Percentiles rank a stretch among this genome's conserved stretches.
phyloP scores from a whole-genome alignment of 176 grass and related monocot genomes.

The Canna indica region DNA sequence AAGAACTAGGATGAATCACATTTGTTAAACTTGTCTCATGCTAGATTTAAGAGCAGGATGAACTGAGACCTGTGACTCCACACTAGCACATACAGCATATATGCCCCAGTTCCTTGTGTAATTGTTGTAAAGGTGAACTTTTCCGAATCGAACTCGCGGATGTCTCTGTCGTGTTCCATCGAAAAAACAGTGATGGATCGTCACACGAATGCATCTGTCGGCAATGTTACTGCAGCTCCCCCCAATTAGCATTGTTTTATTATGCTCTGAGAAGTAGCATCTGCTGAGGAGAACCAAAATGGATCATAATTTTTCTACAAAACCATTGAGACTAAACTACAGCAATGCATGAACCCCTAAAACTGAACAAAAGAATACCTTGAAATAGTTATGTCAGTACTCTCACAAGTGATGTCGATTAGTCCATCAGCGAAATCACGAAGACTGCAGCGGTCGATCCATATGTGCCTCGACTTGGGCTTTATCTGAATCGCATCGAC shows the following conservation, averaged over 20 bases:
- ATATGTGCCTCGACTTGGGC: conserved; percentile 60
- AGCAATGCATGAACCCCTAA: too few species aligned
- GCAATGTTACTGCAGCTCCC: conserved; percentile 30
- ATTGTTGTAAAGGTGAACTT: conserved; percentile 88
- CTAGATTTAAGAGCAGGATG: neutral
- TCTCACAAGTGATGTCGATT: conserved; percentile 66
- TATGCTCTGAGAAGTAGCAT: conserved; percentile 62
- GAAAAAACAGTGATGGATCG: conserved; percentile 89
- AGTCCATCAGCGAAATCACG: conserved; percentile 57
- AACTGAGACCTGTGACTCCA: conserved; percentile 50
- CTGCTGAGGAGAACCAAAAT: neutral
- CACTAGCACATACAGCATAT: conserved; percentile 77
- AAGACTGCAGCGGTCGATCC: conserved; percentile 75
- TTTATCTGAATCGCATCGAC: conserved; percentile 87
- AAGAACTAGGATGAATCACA: neutral
- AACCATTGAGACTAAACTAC: too few species aligned
- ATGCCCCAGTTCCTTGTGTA: conserved; percentile 71
- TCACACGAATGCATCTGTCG: conserved; percentile 56
- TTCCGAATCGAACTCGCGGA: conserved; percentile 77
- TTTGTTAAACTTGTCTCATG: neutral
- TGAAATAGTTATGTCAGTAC: conserved; percentile 74
- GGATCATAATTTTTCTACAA: too few species aligned
- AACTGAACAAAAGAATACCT: too few species aligned
- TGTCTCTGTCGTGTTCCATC: conserved; percentile 73
- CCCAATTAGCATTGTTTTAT: conserved; percentile 74